Evolutionary conservation across 164 flowering plant genomes (phyloP).

Genomic region (Nelumbo lutea): DNA sequence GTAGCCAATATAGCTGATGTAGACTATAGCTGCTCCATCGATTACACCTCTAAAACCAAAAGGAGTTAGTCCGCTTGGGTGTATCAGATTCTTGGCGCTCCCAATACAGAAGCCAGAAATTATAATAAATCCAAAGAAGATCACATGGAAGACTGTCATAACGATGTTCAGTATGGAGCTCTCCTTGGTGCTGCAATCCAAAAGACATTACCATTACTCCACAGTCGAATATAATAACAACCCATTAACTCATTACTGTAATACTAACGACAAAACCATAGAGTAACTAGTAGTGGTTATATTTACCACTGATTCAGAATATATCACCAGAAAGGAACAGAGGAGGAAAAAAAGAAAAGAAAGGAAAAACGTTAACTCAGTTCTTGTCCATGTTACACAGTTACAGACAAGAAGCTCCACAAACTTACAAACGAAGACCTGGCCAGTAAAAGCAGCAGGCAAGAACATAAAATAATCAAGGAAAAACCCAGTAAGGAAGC

Average conservation of each 20-base stretch:
- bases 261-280: not conserved
- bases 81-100: conserved; percentile 50
- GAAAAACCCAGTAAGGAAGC: not conserved
- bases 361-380: too few species aligned
- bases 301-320: not conserved
- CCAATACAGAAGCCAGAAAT: conserved; percentile 74
- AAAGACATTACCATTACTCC: not conserved
- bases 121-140: conserved; percentile 70
- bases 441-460: not conserved
- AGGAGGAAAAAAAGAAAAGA: not conserved
- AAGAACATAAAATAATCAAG: not conserved
- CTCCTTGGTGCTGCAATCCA: conserved; percentile 62
- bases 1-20: conserved; percentile 88
- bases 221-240: not conserved
- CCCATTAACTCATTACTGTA: not conserved
- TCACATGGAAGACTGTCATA: conserved; percentile 58
- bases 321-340: too few species aligned
- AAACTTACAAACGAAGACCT: not conserved
- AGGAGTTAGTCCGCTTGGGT: conserved; percentile 61
- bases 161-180: conserved; percentile 79
- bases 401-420: not conserved
- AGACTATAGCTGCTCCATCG: conserved; percentile 84
- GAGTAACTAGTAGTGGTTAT: not conserved
- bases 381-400: not conserved
- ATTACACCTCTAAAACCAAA: conserved; percentile 67